A percentile compares a stretch with the other conserved stretches of the same genome.
These are phyloP conservation scores for Hansenula lynferdii DNA, from an alignment of 1,139 yeast genomes.

Conservation along the genomic window DNA sequence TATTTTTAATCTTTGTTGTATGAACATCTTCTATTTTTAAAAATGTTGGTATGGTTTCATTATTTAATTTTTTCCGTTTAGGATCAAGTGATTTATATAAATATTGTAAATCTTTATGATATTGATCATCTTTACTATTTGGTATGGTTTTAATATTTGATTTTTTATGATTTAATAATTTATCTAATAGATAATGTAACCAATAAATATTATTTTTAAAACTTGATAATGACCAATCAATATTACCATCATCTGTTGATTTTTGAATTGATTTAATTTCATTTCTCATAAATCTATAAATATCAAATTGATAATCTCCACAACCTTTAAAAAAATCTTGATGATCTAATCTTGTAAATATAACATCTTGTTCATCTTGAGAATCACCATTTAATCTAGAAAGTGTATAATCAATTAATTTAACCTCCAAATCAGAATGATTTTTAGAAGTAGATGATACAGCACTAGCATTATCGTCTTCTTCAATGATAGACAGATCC, in stretches of 20 bases:
- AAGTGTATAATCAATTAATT: constrained; percentile 54
- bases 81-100: constrained; percentile 20
- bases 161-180: constrained; percentile 26
- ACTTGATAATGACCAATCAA: constrained; percentile 32
- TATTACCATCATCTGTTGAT: constrained; percentile 5
- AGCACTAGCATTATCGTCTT: constrained; percentile 9
- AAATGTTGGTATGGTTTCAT: not conserved
- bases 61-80: constrained; percentile 13
- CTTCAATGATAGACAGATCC: constrained; percentile 23
- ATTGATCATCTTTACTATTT: constrained; percentile 4
- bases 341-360: constrained; percentile 41
- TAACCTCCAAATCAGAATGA: constrained; percentile 29
- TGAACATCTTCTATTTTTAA: constrained; percentile 1
- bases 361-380: constrained; percentile 22
- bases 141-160: not conserved
- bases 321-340: constrained; percentile 47
- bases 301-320: constrained; percentile 48
- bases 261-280: constrained; percentile 12
- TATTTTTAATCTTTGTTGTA: constrained; percentile 4
- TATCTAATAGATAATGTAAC: constrained; percentile 37
- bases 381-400: constrained; percentile 37
- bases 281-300: constrained; percentile 43
- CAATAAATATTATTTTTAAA: constrained; percentile 38
- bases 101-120: constrained; percentile 10
- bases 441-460: no score